Conservation (phyloP, 257 asterid genomes). For the Forsythia suspensa region DNA sequence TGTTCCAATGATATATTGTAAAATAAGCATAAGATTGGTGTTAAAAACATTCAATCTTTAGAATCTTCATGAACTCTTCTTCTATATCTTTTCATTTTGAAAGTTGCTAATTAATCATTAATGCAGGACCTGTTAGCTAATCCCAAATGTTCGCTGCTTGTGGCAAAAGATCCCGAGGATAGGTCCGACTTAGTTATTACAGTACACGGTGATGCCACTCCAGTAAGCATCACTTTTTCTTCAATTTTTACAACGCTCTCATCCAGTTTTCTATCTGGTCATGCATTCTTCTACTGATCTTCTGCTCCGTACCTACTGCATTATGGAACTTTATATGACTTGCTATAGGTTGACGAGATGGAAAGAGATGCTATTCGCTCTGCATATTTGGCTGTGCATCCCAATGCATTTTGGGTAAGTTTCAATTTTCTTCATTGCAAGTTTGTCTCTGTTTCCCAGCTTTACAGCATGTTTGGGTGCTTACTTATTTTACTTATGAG, state of each 20-base stretch:
- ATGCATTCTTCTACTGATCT: neutral
- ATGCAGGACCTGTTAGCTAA: slow-evolving; percentile 89
- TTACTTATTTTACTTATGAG: too few species aligned
- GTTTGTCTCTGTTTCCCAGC: slow-evolving; percentile 5
- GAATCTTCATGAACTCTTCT: slow-evolving; percentile 10
- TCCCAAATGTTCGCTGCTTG: slow-evolving; percentile 91
- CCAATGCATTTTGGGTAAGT: slow-evolving; percentile 92
- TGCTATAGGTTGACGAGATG: slow-evolving; percentile 48
- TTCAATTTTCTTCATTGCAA: slow-evolving; percentile 11
- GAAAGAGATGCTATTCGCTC: slow-evolving; percentile 64
- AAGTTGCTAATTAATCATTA: slow-evolving; percentile 4
- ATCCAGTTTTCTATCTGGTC: neutral
- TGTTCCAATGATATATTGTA: neutral
- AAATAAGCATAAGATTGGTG: neutral
- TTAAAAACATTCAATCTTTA: neutral
- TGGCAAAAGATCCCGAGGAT: slow-evolving; percentile 90
- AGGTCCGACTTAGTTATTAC: slow-evolving; percentile 78
- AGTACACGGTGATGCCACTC: slow-evolving; percentile 85
- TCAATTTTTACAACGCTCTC: slow-evolving; percentile 5
- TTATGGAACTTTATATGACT: slow-evolving; percentile 10
- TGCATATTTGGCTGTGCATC: slow-evolving; percentile 80
- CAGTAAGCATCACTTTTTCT: slow-evolving; percentile 46
- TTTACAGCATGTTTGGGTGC: neutral
- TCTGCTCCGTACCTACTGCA: slow-evolving; percentile 20
- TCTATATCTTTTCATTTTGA: slow-evolving; percentile 9